These are phyloP conservation scores for Eucalyptus albens DNA, from an alignment of 345 rosid species.

Conservation along the genomic window DNA sequence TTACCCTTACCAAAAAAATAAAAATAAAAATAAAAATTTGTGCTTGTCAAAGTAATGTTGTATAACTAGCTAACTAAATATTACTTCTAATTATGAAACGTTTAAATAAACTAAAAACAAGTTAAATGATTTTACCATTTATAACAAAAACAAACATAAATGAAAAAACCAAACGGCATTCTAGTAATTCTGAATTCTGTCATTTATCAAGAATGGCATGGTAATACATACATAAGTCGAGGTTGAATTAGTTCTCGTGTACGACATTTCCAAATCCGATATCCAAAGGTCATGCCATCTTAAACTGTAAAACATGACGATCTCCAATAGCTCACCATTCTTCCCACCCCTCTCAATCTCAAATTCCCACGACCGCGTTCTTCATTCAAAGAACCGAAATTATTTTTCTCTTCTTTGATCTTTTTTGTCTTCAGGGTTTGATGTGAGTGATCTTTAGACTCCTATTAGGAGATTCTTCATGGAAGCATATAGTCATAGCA, in stretches of 20 bases:
- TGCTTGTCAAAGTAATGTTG: too few species aligned
- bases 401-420: not conserved
- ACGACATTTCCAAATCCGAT: not conserved
- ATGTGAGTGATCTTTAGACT: not conserved
- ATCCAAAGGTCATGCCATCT: not conserved
- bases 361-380: not conserved
- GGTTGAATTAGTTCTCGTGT: not conserved
- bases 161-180: not conserved
- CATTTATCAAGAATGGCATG: not conserved
- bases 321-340: not conserved
- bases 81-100: not conserved
- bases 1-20: too few species aligned
- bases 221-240: not conserved
- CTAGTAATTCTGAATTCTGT: not conserved
- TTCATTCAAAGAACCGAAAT: not conserved
- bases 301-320: not conserved
- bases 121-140: not conserved
- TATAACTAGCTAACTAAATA: not conserved
- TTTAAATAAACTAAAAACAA: not conserved
- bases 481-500: not conserved
- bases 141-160: not conserved
- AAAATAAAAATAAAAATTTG: accelerated
- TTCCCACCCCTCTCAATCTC: not conserved
- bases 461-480: not conserved
- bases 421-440: not conserved